Conservation (phyloP, 306 rosid genomes). For the Dicorynia guianensis region DNA sequence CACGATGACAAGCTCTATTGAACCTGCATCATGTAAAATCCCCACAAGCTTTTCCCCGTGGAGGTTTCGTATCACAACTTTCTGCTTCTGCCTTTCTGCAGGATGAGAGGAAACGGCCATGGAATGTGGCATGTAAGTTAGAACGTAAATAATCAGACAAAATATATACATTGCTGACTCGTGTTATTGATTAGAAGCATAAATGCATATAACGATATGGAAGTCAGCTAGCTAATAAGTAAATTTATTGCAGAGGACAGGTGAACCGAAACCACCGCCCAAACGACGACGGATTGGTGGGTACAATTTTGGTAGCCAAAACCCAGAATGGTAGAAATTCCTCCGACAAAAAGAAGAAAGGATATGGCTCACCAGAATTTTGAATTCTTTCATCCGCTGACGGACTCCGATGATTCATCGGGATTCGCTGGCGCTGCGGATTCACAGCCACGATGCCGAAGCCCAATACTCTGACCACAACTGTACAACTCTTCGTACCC, state of each 20-base stretch:
- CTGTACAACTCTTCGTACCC: too few species aligned
- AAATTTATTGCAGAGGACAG: too few species aligned
- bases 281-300: neutral
- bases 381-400: constrained; percentile 11
- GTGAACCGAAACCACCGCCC: too few species aligned
- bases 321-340: neutral
- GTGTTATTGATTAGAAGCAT: too few species aligned
- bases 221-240: too few species aligned
- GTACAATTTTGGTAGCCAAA: neutral
- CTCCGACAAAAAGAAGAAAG: neutral
- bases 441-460: neutral
- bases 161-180: too few species aligned
- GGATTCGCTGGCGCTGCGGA: constrained; percentile 12
- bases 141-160: neutral
- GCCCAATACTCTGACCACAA: neutral
- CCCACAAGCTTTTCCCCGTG: constrained; percentile 84
- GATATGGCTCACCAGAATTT: constrained; percentile 38
- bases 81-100: constrained; percentile 48
- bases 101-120: neutral
- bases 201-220: too few species aligned
- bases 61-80: constrained; percentile 52
- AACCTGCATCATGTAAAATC: constrained; percentile 70
- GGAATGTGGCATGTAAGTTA: neutral
- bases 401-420: constrained; percentile 31
- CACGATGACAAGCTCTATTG: constrained; percentile 65